Percentiles rank a stretch among this genome's conserved stretches.
Evolutionary conservation across 768 basidiomycete genomes (phyloP).

Genomic region (Daedaleopsis nitida): DNA sequence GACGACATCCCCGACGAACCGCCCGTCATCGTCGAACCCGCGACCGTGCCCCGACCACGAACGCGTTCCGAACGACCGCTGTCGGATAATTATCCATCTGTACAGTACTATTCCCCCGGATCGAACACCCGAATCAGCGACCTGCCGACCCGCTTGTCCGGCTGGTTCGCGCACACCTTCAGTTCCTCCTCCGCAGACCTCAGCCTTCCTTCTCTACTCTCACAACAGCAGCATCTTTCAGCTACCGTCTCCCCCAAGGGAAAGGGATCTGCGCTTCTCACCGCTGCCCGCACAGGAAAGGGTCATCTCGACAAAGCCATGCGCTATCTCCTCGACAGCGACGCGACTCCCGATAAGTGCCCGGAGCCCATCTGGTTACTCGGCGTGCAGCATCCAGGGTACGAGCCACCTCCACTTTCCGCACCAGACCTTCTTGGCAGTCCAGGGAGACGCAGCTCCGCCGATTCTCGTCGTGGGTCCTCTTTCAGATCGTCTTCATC

Average conservation of each 20-base stretch:
- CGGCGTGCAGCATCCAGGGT: conserved; percentile 80
- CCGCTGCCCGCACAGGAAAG: conserved; percentile 73
- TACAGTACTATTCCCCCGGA: conserved; percentile 49
- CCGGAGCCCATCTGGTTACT: conserved; percentile 87
- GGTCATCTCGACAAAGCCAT: conserved; percentile 82
- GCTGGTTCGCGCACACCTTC: conserved; percentile 83
- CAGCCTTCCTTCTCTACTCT: conserved; percentile 61
- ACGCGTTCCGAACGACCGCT: conserved; percentile 59
- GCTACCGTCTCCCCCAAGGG: conserved; percentile 42
- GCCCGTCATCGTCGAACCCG: conserved; percentile 70
- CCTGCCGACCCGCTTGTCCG: conserved; percentile 73
- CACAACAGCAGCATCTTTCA: conserved; percentile 42
- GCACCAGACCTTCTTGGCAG: conserved; percentile 31
- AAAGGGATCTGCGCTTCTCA: conserved; percentile 55
- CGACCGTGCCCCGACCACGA: conserved; percentile 52
- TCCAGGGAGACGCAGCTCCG: conserved; percentile 36
- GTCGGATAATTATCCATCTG: conserved; percentile 44
- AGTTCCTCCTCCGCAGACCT: conserved; percentile 72
- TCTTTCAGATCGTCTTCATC: conserved; percentile 49
- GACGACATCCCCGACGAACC: conserved; percentile 50
- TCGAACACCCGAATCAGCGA: conserved; percentile 59
- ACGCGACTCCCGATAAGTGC: conserved; percentile 82
- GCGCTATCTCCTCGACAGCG: conserved; percentile 88
- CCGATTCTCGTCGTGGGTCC: conserved; percentile 44
- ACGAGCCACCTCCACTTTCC: conserved; percentile 45